These are phyloP conservation scores for Ogataea siamensis DNA, from an alignment of 805 yeast genomes.

Conservation along the genomic window DNA sequence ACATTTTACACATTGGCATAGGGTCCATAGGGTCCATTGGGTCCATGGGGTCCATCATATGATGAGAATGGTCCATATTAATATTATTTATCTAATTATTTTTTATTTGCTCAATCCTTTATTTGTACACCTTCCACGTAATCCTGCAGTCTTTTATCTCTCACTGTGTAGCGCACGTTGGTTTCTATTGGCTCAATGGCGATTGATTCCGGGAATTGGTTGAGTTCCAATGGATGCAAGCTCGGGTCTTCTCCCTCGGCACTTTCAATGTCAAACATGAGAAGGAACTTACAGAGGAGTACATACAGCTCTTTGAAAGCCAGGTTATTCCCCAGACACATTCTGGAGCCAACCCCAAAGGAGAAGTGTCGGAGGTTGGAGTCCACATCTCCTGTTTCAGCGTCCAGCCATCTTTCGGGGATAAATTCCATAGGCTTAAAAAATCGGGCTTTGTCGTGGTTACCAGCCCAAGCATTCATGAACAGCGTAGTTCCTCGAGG, in stretches of 20 bases:
- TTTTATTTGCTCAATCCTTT: background rate
- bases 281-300: constrained; percentile 49
- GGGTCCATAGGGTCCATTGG: constrained; percentile 20
- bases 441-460: constrained; percentile 53
- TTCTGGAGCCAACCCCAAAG: constrained; percentile 70
- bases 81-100: background rate
- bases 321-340: constrained; percentile 67
- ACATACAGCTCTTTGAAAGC: constrained; percentile 67
- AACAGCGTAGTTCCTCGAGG: constrained; percentile 56
- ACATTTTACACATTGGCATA: constrained; percentile 32
- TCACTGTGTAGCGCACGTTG: constrained; percentile 33
- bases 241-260: constrained; percentile 34
- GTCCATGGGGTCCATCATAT: constrained; percentile 19
- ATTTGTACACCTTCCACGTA: background rate
- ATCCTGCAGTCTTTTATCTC: constrained; percentile 23
- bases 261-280: constrained; percentile 45
- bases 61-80: constrained; percentile 11
- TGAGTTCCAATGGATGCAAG: constrained; percentile 49
- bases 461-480: constrained; percentile 70
- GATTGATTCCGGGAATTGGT: constrained; percentile 53
- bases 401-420: constrained; percentile 52
- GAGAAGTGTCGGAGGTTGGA: constrained; percentile 43
- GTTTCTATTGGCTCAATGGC: constrained; percentile 59
- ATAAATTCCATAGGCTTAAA: constrained; percentile 44
- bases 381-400: constrained; percentile 15